Evolutionary conservation across 176 grass and related monocot species (phyloP).

Genomic region (Cymbopogon citratus): DNA sequence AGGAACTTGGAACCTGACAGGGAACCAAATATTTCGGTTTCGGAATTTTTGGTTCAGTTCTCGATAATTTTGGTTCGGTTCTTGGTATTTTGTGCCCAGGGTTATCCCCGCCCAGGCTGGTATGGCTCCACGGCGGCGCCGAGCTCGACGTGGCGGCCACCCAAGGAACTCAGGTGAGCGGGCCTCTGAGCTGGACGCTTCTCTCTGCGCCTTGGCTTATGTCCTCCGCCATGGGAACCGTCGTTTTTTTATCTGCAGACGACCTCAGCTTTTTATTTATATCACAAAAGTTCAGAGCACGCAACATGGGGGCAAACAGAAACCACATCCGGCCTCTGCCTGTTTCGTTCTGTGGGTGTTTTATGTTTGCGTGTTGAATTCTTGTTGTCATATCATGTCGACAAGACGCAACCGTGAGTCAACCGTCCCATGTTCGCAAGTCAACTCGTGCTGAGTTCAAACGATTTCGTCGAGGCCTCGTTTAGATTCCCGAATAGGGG

Average conservation of each 20-base stretch:
- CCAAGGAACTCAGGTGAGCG: constrained; percentile 56
- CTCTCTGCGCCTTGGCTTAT: neutral
- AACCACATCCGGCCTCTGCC: neutral
- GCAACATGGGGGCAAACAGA: constrained; percentile 1
- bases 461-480: neutral
- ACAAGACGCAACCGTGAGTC: neutral
- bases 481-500: no score
- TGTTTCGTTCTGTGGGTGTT: neutral
- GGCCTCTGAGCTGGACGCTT: neutral
- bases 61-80: no score
- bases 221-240: neutral
- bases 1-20: no score
- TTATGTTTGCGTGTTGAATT: neutral
- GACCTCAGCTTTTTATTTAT: neutral
- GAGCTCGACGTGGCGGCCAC: constrained; percentile 35
- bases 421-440: no score
- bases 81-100: no score
- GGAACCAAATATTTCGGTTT: no score
- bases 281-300: neutral
- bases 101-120: neutral
- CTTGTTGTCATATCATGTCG: neutral
- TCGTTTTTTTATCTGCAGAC: neutral
- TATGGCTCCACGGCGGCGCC: constrained; percentile 6
- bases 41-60: no score
- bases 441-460: neutral